Evolutionary conservation across 208 protist genomes (phyloP), one percentile per base, ranked within the genome.

Genomic region (Acanthamoeba lenticulata): DNA sequence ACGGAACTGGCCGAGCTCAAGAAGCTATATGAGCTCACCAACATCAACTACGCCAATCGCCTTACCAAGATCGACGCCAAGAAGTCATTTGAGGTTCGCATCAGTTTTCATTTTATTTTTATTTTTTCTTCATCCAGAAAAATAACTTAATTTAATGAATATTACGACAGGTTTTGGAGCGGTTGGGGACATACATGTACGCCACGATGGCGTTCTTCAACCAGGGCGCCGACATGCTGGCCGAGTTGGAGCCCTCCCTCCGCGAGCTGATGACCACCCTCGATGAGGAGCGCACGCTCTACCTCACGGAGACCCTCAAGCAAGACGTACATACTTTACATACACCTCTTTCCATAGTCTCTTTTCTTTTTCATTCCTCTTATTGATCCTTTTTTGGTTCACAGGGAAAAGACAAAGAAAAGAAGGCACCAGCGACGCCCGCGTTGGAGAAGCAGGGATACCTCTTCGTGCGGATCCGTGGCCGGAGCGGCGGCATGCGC

Each of bases 381-480:
- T 49, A 24, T 38, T 86, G 13, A 15, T 86, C 40, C 4, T 36
- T 27, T 83, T 21, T n/a, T 32, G n/a, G 42, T 15, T 38, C 34
- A 29, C 67, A 24, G 15, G 24, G 55, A 15, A 62, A 62, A 15
- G 55, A 62, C 55, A 24, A 62, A 9, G 42, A 32, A 29, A 89
- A 89, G 29, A 57, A 65, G 79, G 47, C 40, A 0, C 79, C 42
- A 45, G 13, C 29, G 38, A 36, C 45, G 19, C 32, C 42, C 0
- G 17, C 79, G 13, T 32, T 89, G 29, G 79, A 89, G 45, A 89
- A 89, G 49, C 79, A 89, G 79, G 79, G 79, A 24, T 89, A 89
- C 11, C 49, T 89, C 19, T 65, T 62, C 32, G 29, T 89, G 44
- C n/a, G 49, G 24, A 36, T 65, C 17, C 27, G 49, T 0, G 79